Evolutionary conservation across 208 protist species (phyloP).

Genomic region (Naegleria gruberi): DNA sequence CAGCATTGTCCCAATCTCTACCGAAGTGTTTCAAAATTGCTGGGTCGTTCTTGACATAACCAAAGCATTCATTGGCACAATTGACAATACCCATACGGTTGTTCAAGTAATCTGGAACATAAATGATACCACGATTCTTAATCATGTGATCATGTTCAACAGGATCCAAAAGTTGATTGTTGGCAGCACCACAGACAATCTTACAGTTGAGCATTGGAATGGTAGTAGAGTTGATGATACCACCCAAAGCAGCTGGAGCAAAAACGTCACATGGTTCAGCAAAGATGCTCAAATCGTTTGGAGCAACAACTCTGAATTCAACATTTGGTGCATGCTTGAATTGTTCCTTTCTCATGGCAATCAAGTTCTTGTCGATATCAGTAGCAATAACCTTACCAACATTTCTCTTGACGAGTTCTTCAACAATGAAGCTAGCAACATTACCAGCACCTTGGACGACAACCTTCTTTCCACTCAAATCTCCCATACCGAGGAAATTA

Average conservation of each 20-base stretch:
- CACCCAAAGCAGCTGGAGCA: neutral
- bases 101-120: neutral
- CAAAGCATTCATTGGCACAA: slow-evolving; percentile 2
- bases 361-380: neutral
- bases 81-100: slow-evolving; percentile 20
- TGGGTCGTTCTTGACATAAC: neutral
- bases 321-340: neutral
- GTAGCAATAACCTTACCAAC: neutral
- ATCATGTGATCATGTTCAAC: neutral
- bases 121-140: neutral
- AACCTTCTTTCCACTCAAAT: neutral
- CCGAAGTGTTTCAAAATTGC: neutral
- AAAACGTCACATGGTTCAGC: neutral
- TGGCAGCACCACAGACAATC: slow-evolving; percentile 5
- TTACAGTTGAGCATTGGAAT: neutral
- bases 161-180: neutral
- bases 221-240: neutral
- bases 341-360: neutral
- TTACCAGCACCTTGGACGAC: slow-evolving; percentile 3
- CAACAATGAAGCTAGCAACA: neutral
- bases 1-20: neutral
- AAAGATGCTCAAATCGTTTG: neutral
- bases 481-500: neutral
- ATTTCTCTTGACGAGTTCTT: neutral
- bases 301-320: neutral